A percentile compares a stretch with the other conserved stretches of the same genome.
phyloP scores from a whole-genome alignment of 192 early-diverging fungal genomes.

The Rhizophagus prolifer region DNA sequence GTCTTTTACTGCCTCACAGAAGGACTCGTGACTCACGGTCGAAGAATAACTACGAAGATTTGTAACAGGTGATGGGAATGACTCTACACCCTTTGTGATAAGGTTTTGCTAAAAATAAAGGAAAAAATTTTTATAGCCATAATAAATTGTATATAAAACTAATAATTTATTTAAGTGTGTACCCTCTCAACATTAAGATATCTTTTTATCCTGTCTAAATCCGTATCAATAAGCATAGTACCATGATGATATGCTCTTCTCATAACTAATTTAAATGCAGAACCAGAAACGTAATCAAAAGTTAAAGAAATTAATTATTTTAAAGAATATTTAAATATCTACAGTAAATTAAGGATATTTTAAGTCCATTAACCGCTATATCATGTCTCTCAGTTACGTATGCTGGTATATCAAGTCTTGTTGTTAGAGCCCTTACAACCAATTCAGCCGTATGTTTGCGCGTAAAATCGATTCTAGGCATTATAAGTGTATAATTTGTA shows the following conservation, averaged over 20 bases:
- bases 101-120: conserved; percentile 52
- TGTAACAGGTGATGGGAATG: conserved; percentile 85
- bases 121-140: conserved; percentile 10
- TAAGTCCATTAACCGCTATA: conserved; percentile 78
- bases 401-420: conserved; percentile 73
- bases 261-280: conserved; percentile 89
- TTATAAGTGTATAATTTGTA: conserved; percentile 90
- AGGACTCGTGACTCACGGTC: conserved; percentile 78
- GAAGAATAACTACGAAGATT: conserved; percentile 77
- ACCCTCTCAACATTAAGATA: conserved; percentile 35
- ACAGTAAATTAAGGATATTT: conserved; percentile 46
- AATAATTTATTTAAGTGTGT: conserved; percentile 6
- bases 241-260: conserved; percentile 92
- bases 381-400: conserved; percentile 86
- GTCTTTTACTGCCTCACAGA: conserved; percentile 72
- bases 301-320: conserved; percentile 7
- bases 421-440: conserved; percentile 70
- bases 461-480: conserved; percentile 84
- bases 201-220: conserved; percentile 51
- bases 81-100: conserved; percentile 84
- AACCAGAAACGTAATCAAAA: conserved; percentile 70
- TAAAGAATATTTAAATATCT: neutral
- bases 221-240: conserved; percentile 95
- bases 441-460: conserved; percentile 74
- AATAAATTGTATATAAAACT: neutral